Evolutionary conservation across 768 basidiomycete species (phyloP).

Genomic region (Trametes elegans): DNA sequence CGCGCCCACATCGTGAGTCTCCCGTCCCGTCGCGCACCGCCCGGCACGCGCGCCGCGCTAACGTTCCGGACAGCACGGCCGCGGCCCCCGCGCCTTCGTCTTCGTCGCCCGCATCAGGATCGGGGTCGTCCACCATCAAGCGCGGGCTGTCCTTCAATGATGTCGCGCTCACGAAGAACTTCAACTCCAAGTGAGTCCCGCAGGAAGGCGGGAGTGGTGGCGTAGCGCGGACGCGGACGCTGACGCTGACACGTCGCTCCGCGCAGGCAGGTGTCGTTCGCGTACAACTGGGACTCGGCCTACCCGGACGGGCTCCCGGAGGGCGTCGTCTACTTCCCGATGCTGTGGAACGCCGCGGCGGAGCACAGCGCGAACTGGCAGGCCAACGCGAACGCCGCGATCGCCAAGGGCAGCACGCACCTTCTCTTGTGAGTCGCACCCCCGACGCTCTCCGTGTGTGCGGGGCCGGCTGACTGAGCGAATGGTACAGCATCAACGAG

Average conservation of each 20-base stretch:
- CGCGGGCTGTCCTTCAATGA: constrained; percentile 32
- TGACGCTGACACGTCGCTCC: background rate
- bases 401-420: constrained; percentile 28
- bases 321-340: constrained; percentile 26
- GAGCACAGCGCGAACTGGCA: constrained; percentile 25
- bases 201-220: too few species aligned
- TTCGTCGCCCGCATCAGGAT: background rate
- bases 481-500: constrained; percentile 29
- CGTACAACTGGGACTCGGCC: constrained; percentile 29
- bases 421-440: constrained; percentile 25
- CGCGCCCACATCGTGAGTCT: constrained; percentile 14
- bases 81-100: constrained; percentile 10
- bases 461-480: background rate
- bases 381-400: constrained; percentile 28
- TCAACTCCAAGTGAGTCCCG: constrained; percentile 20
- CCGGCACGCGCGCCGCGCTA: background rate
- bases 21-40: background rate
- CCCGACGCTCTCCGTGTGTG: background rate
- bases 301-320: constrained; percentile 18
- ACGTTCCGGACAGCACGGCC: constrained; percentile 1
- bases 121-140: constrained; percentile 23
- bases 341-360: constrained; percentile 26
- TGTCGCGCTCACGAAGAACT: constrained; percentile 19
- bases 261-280: constrained; percentile 25
- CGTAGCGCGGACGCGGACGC: too few species aligned